Percentiles rank a stretch among this genome's conserved stretches.
Evolutionary conservation across 805 yeast species (phyloP).

Genomic region (Kregervanrija fluxuum): DNA sequence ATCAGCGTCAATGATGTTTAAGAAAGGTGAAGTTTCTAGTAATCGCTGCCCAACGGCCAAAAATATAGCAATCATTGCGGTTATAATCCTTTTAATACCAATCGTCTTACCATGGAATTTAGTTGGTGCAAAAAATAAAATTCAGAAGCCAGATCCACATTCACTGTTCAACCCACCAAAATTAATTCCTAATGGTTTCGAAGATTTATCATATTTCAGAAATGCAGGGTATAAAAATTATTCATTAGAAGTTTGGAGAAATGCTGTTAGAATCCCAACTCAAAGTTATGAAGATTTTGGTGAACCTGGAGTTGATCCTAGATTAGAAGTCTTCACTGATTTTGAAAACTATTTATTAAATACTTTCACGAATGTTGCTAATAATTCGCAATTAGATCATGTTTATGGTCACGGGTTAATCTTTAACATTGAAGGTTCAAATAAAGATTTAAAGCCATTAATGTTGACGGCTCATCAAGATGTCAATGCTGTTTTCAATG

Average conservation of each 20-base stretch:
- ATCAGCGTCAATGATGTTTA: too few species aligned
- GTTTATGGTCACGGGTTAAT: conserved; percentile 58
- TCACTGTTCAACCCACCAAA: too few species aligned
- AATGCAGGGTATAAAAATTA: conserved; percentile 2
- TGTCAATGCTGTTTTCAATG: conserved; percentile 66
- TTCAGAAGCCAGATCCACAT: too few species aligned
- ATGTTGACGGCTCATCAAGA: conserved; percentile 70
- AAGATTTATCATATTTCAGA: neutral
- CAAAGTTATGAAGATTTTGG: conserved; percentile 35
- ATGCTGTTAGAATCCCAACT: conserved; percentile 44
- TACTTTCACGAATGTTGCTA: conserved; percentile 48
- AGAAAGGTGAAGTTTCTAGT: too few species aligned
- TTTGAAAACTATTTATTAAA: conserved; percentile 48
- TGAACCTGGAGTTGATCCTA: conserved; percentile 39
- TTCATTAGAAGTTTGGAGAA: conserved; percentile 3
- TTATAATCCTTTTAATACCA: too few species aligned
- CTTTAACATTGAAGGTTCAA: conserved; percentile 54
- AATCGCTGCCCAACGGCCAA: too few species aligned
- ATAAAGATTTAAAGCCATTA: conserved; percentile 47
- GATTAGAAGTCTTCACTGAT: conserved; percentile 42
- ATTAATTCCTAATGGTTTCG: too few species aligned
- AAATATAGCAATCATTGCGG: too few species aligned
- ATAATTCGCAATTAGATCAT: conserved; percentile 40
- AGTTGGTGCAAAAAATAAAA: too few species aligned
- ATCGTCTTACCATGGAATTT: too few species aligned